These are phyloP conservation scores for Phialophora verrucosa DNA, from an alignment of 2,329 filamentous ascomycete species.

Conservation along the genomic window DNA sequence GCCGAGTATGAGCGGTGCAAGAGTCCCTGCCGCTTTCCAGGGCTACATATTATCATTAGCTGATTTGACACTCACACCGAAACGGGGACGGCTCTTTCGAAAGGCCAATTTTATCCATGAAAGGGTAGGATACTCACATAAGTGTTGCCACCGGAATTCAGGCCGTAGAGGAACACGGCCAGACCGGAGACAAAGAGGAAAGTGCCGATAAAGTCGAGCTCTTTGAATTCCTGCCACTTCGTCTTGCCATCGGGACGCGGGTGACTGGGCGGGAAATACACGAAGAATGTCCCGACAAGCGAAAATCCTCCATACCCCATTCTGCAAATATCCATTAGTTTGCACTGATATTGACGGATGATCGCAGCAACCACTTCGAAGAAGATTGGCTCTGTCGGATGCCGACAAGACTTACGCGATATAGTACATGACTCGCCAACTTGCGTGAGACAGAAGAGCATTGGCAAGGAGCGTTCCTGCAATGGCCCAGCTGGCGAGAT, in stretches of 20 bases:
- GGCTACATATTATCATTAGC: constrained; percentile 20
- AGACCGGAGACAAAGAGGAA: constrained; percentile 57
- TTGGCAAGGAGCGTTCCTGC: constrained; percentile 33
- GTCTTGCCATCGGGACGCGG: constrained; percentile 54
- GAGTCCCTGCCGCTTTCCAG: constrained; percentile 49
- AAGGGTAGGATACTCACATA: constrained; percentile 27
- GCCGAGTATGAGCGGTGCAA: constrained; percentile 52
- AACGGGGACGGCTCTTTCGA: background rate
- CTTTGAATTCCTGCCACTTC: constrained; percentile 49
- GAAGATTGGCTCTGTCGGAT: background rate
- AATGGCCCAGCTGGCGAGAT: constrained; percentile 33
- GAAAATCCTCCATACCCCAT: constrained; percentile 61
- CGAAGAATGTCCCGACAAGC: constrained; percentile 52
- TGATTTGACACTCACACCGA: background rate
- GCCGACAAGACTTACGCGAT: constrained; percentile 44
- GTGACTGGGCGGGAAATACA: constrained; percentile 58
- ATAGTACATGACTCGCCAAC: constrained; percentile 62
- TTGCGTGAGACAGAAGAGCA: constrained; percentile 46
- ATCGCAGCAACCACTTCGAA: background rate
- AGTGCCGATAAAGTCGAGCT: constrained; percentile 60
- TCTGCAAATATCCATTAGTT: background rate
- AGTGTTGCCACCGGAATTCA: constrained; percentile 39
- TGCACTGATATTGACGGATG: background rate
- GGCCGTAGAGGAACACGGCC: constrained; percentile 58
- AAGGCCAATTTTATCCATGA: background rate